Evolutionary conservation across 257 asterid genomes (phyloP), one percentile per base, ranked within the genome.

Genomic region (Scutellaria minor): DNA sequence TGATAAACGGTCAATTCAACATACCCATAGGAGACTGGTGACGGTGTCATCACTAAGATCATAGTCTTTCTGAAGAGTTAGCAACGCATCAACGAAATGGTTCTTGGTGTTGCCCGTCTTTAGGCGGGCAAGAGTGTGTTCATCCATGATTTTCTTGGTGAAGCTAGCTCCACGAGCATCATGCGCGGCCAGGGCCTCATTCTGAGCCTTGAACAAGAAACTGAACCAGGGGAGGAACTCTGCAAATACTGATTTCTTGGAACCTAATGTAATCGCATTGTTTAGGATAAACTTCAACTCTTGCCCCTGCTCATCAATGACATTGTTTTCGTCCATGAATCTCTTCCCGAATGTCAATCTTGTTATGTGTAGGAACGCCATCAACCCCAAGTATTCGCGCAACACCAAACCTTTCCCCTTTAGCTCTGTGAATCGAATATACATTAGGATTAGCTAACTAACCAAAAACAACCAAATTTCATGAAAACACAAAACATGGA

Each of bases 291-390:
- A 84, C 86, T 88, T 91, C 68, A 91, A 71, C 75, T 91, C 97
- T 61, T 85, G 56, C 42, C 98, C 98, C 59, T 90, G 90, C 6
- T 78, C 87, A 56, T 90, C 89, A 5, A 88, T 68, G 37, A 68
- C 80, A 0, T 96, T 96, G 1, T 85, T 65, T 0, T 81, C 58
- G 79, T 88, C 82, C 83, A 92, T 80, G 80, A 90, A 90, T 60
- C 92, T 80, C 73, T 92, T 92, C 45, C 98, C 98, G 66, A 92
- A 90, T 13, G 89, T 78, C 66, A 92, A 50, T 60, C 96, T 79
- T 54, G 98, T 92, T 68, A 92, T 92, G 82, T 92, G 95, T 74
- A 88, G 83, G 78, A 90, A 92, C 20, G 98, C 85, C 76, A 92
- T 91, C 78, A 85, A 64, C 7, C 95, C 88, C 77, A 92, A 52